Conservation (phyloP, 2,329 filamentous ascomycete genomes). For the Cryphonectria japonica region DNA sequence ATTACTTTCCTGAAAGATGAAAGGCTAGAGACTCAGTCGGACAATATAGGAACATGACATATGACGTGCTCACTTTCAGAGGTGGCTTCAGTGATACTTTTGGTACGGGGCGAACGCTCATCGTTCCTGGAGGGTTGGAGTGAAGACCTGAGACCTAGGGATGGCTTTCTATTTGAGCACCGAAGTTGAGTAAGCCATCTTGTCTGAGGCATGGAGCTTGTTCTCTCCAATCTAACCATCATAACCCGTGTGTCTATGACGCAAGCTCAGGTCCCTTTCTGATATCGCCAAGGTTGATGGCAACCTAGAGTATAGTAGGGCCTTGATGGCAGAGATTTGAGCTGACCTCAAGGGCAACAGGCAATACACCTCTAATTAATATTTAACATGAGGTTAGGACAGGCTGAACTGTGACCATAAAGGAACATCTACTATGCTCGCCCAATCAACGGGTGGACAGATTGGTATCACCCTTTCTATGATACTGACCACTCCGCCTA, state of each 20-base stretch:
- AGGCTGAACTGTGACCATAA: not conserved
- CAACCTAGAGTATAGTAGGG: not conserved
- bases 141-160: not conserved
- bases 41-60: not conserved
- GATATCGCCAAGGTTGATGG: not conserved
- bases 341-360: no score
- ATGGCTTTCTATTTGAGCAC: not conserved
- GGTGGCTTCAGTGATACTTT: not conserved
- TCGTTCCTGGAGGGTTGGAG: not conserved
- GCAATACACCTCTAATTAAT: no score
- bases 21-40: not conserved
- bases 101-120: not conserved
- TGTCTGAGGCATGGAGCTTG: no score
- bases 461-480: not conserved
- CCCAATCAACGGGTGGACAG: not conserved
- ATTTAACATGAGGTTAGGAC: no score
- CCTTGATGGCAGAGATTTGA: not conserved
- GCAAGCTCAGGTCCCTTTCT: not conserved
- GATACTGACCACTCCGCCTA: not conserved
- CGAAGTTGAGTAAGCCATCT: no score
- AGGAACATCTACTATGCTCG: not conserved
- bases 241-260: not conserved
- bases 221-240: not conserved
- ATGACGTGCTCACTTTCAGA: not conserved
- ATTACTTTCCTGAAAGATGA: not conserved